A percentile compares a stretch with the other conserved stretches of the same genome.
These are phyloP conservation scores for Marasmius fiardii DNA, from an alignment of 1,284 basidiomycete species.

Conservation along the genomic window DNA sequence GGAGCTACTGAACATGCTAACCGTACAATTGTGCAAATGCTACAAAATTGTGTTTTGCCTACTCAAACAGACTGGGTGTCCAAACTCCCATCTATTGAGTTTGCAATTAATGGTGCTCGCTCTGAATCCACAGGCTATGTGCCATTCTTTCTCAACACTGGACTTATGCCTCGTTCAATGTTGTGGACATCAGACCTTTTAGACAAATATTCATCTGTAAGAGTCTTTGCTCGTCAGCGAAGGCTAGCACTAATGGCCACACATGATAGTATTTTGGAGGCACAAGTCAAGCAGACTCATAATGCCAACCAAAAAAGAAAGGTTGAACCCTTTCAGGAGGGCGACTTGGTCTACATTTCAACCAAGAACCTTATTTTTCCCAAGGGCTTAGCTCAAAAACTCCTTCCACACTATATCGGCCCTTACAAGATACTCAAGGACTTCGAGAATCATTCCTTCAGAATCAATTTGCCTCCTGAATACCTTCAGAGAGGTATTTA, in stretches of 20 bases:
- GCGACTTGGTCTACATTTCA: slow-evolving; percentile 26
- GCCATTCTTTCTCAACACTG: slow-evolving; percentile 32
- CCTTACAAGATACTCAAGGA: slow-evolving; percentile 24
- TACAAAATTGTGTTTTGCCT: slow-evolving; percentile 13
- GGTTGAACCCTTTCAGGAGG: slow-evolving; percentile 15
- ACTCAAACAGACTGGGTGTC: slow-evolving; percentile 17
- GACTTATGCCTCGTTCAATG: slow-evolving; percentile 22
- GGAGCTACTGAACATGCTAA: slow-evolving; percentile 19
- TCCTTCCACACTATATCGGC: slow-evolving; percentile 27
- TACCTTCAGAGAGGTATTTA: slow-evolving; percentile 23
- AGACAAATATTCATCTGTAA: slow-evolving; percentile 20
- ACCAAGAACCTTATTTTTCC: slow-evolving; percentile 26
- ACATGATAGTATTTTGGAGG: slow-evolving; percentile 25
- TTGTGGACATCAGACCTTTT: slow-evolving; percentile 19
- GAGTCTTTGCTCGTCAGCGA: slow-evolving; percentile 16
- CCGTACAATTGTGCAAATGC: slow-evolving; percentile 19
- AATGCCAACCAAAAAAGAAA: slow-evolving; percentile 20
- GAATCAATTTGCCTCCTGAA: slow-evolving; percentile 19
- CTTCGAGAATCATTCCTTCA: slow-evolving; percentile 21
- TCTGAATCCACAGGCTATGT: slow-evolving; percentile 26
- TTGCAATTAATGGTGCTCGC: slow-evolving; percentile 17
- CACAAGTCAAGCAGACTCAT: slow-evolving; percentile 24
- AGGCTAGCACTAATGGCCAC: slow-evolving; percentile 18
- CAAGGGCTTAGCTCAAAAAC: slow-evolving; percentile 22
- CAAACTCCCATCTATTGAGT: slow-evolving; percentile 21